These are phyloP conservation scores for Paxillus involutus DNA, from an alignment of 768 basidiomycete species.

Conservation along the genomic window DNA sequence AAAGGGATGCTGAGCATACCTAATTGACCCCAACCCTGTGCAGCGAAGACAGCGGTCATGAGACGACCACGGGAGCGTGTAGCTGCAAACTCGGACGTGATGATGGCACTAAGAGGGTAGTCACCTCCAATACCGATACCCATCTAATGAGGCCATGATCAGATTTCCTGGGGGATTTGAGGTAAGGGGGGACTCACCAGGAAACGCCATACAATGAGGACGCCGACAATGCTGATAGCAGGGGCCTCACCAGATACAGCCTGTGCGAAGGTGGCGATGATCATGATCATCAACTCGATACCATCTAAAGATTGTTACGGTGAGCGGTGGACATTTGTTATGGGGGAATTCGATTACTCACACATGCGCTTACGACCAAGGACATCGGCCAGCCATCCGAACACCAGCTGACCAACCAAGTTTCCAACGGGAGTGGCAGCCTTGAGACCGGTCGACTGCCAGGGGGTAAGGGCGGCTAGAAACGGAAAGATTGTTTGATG, in stretches of 20 bases:
- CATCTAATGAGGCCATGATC: slow-evolving; percentile 39
- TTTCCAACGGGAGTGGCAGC: slow-evolving; percentile 78
- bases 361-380: slow-evolving; percentile 82
- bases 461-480: slow-evolving; percentile 34
- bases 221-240: slow-evolving; percentile 72
- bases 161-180: not conserved
- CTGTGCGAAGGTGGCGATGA: slow-evolving; percentile 76
- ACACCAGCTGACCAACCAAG: slow-evolving; percentile 71
- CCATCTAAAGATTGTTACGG: slow-evolving; percentile 37
- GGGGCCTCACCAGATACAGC: slow-evolving; percentile 69
- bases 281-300: slow-evolving; percentile 73
- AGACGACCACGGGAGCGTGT: slow-evolving; percentile 77
- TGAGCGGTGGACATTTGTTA: not conserved
- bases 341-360: slow-evolving; percentile 33
- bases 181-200: slow-evolving; percentile 38
- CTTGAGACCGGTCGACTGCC: slow-evolving; percentile 78
- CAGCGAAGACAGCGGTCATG: slow-evolving; percentile 87
- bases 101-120: slow-evolving; percentile 83
- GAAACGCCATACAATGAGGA: slow-evolving; percentile 82
- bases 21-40: slow-evolving; percentile 88
- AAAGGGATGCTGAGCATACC: slow-evolving; percentile 36
- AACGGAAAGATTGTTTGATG: not conserved
- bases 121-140: slow-evolving; percentile 89
- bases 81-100: slow-evolving; percentile 86
- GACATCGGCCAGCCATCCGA: slow-evolving; percentile 79